Evolutionary conservation across 257 asterid genomes (phyloP), one percentile per base, ranked within the genome.

Genomic region (Paulownia fortunei): DNA sequence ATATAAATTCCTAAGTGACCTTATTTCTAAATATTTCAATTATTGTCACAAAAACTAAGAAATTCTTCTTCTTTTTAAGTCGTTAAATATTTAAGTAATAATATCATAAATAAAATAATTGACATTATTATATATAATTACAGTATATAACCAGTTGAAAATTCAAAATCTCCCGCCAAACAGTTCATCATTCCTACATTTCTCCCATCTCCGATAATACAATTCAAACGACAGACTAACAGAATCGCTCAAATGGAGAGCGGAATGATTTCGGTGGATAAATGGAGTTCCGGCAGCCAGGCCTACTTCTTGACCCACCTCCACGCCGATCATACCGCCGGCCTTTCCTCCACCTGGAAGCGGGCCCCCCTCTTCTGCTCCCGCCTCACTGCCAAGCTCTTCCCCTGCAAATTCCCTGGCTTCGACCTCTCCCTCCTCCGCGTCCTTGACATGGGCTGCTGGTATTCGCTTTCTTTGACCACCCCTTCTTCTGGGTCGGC

Each of bases 271-370:
- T 89, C 98, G 26, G 97, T 94, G 26, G 98, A 94, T 81, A 86
- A 86, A 72, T 94, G 97, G 98, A 65, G 82, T 32, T 52, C 80
- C 73, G 96, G 97, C 79, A 89, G 98, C 87, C 96, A 94, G 78
- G 97, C 87, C 18, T 94, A 94, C 87, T 94, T 94, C 92, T 73
- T 92, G 34, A 92, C 97, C 10, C 98, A 92, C 82, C 97, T 94
- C 65, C 98, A 92, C 82, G 88, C 97, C 75, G 98, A 94, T 46
- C 98, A 94, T 79, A 87, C 97, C 32, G 73, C 76, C 61, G 97
- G 97, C 39, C 96, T 94, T 42, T 79, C 93, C 47, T 78, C 85
- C 30, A 49, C 85, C 0, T 94, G 98, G 98, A 82, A 74, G 9
- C 65, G 88, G 49, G 98, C 89, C 32, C 94, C 88, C 3, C 92